phyloP scores from a whole-genome alignment of 208 protist genomes.

The Leishmania arabica region DNA sequence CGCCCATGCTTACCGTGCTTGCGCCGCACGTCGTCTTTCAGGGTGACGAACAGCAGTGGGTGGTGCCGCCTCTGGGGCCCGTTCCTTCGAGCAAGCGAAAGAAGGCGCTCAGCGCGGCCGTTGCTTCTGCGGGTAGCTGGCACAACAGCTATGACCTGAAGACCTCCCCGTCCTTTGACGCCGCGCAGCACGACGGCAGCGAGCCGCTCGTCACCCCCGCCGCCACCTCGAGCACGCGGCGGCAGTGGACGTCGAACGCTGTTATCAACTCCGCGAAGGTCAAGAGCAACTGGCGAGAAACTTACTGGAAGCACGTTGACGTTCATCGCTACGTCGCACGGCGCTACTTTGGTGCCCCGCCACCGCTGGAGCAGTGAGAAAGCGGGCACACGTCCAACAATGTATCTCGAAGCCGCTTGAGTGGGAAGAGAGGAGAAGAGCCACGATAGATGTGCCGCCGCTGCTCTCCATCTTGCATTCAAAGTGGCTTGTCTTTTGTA shows the following conservation, averaged over 20 bases:
- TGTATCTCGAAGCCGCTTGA: neutral
- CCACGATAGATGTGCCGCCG: neutral
- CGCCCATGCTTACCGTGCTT: conserved; percentile 31
- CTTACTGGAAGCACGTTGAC: conserved; percentile 76
- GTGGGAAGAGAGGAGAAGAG: neutral
- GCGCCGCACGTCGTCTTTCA: conserved; percentile 44
- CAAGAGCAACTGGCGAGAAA: conserved; percentile 48
- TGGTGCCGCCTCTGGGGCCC: conserved; percentile 29
- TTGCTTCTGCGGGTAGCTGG: conserved; percentile 17
- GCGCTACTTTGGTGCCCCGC: conserved; percentile 62
- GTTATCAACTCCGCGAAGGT: conserved; percentile 24
- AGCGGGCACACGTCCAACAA: neutral
- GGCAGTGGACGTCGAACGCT: conserved; percentile 19
- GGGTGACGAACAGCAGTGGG: conserved; percentile 31
- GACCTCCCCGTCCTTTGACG: conserved; percentile 46
- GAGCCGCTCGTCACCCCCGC: neutral
- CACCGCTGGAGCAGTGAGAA: conserved; percentile 48
- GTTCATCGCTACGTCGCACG: conserved; percentile 82
- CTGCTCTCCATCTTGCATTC: neutral
- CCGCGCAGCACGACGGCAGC: conserved; percentile 20
- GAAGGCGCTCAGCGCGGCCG: neutral
- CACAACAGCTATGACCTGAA: conserved; percentile 58
- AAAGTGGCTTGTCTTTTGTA: too few species aligned
- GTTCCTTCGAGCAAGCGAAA: conserved; percentile 19
- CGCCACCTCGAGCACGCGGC: neutral